These are phyloP conservation scores for Puccinia polysora DNA, from an alignment of 1,284 basidiomycete species.

Conservation along the genomic window DNA sequence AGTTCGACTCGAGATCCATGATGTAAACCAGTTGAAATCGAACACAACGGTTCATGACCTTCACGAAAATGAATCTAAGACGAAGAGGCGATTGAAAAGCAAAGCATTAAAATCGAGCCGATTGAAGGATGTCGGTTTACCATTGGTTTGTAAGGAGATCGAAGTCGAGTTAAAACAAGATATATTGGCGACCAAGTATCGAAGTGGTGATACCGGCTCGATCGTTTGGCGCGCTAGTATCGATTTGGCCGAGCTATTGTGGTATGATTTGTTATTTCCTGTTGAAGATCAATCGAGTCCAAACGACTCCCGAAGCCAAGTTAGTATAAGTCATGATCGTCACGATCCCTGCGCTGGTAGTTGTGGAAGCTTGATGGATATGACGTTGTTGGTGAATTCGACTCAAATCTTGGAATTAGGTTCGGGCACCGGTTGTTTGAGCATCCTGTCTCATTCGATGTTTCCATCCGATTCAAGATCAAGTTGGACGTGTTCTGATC, in stretches of 20 bases:
- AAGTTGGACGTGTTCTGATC: slow-evolving; percentile 24
- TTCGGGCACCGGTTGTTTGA: slow-evolving; percentile 23
- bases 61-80: background rate
- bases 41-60: background rate
- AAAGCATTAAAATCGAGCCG: background rate
- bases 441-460: slow-evolving; percentile 10
- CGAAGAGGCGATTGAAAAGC: background rate
- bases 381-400: background rate
- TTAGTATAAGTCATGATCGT: too few species aligned
- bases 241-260: slow-evolving; percentile 26
- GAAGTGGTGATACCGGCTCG: slow-evolving; percentile 27
- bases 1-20: slow-evolving; percentile 16
- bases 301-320: background rate
- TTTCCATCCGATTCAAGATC: slow-evolving; percentile 10
- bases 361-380: slow-evolving; percentile 1
- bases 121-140: too few species aligned
- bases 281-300: too few species aligned
- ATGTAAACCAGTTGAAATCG: background rate
- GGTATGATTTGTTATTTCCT: slow-evolving; percentile 27
- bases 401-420: slow-evolving; percentile 20
- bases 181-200: slow-evolving; percentile 13
- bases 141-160: background rate
- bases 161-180: slow-evolving; percentile 18
- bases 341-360: background rate
- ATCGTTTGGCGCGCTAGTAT: slow-evolving; percentile 29